These are phyloP conservation scores for Pulveroboletus sp. DNA, from an alignment of 768 basidiomycete species.

Conservation along the genomic window DNA sequence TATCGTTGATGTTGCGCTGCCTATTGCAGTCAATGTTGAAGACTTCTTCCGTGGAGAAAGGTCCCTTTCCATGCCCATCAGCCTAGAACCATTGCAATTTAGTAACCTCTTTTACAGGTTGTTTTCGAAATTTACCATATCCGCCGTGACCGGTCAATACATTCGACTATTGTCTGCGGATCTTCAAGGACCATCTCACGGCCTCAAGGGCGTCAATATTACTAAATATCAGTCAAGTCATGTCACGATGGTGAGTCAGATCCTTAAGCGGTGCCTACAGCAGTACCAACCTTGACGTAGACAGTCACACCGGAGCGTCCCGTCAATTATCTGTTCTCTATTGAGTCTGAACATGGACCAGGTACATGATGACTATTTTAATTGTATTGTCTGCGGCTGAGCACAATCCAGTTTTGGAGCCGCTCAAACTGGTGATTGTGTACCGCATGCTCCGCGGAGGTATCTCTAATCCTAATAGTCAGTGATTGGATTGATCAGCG, in stretches of 20 bases:
- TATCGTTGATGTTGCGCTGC: slow-evolving; percentile 63
- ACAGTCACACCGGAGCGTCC: slow-evolving; percentile 72
- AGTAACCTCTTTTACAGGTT: slow-evolving; percentile 45
- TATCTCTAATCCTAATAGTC: slow-evolving; percentile 22
- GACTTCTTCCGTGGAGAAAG: slow-evolving; percentile 89
- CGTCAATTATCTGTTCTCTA: slow-evolving; percentile 74
- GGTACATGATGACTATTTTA: slow-evolving; percentile 34
- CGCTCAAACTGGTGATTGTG: slow-evolving; percentile 57
- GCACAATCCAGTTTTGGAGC: slow-evolving; percentile 49
- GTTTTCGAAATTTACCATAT: slow-evolving; percentile 87
- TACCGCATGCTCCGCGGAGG: slow-evolving; percentile 86
- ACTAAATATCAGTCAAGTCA: slow-evolving; percentile 43
- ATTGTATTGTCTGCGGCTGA: slow-evolving; percentile 6
- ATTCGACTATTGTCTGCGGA: slow-evolving; percentile 67
- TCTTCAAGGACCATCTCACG: slow-evolving; percentile 43
- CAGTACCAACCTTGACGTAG: slow-evolving; percentile 37
- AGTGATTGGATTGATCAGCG: slow-evolving; percentile 5
- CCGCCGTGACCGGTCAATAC: slow-evolving; percentile 71
- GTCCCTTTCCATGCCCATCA: slow-evolving; percentile 34
- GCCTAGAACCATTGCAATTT: not conserved
- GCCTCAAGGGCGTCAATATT: slow-evolving; percentile 49
- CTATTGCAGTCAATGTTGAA: slow-evolving; percentile 90
- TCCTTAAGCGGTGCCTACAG: not conserved
- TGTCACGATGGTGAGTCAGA: slow-evolving; percentile 43
- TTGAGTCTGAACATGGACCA: slow-evolving; percentile 60